phyloP scores from a whole-genome alignment of 192 early-diverging fungal species.

The Coemansia biformis region DNA sequence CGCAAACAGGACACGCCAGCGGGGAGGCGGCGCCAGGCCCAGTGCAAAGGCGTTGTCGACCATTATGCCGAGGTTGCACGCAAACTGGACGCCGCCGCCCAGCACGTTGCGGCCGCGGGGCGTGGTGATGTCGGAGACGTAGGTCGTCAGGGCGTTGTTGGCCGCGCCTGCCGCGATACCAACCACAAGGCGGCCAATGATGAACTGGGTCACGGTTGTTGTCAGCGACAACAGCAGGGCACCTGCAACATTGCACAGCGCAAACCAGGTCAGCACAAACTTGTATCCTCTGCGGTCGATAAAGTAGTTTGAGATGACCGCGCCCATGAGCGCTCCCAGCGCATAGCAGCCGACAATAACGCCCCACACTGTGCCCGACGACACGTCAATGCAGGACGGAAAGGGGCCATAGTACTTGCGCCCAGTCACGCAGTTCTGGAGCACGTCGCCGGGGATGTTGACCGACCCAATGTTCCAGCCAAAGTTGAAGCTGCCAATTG shows the following conservation, averaged over 20 bases:
- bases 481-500: constrained; percentile 53
- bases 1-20: constrained; percentile 69
- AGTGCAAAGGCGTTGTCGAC: constrained; percentile 61
- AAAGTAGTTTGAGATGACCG: constrained; percentile 57
- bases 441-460: constrained; percentile 57
- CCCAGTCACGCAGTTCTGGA: constrained; percentile 52
- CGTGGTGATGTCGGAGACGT: constrained; percentile 76
- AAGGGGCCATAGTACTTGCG: constrained; percentile 48
- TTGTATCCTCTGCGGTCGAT: constrained; percentile 61
- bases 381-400: constrained; percentile 42
- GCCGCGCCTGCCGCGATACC: constrained; percentile 70
- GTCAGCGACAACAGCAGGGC: constrained; percentile 60
- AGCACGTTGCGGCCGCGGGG: constrained; percentile 62
- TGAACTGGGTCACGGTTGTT: constrained; percentile 57
- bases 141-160: constrained; percentile 58
- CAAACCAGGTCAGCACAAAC: constrained; percentile 61
- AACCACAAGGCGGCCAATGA: constrained; percentile 65
- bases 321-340: constrained; percentile 64
- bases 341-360: constrained; percentile 57
- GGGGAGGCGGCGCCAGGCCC: constrained; percentile 54
- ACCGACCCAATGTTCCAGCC: constrained; percentile 53
- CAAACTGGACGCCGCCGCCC: constrained; percentile 70
- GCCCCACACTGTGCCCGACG: constrained; percentile 52
- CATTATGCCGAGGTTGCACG: constrained; percentile 75
- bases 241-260: constrained; percentile 63